Evolutionary conservation across 1,284 basidiomycete genomes (phyloP).

Genomic region (Ceratobasidium sp.): DNA sequence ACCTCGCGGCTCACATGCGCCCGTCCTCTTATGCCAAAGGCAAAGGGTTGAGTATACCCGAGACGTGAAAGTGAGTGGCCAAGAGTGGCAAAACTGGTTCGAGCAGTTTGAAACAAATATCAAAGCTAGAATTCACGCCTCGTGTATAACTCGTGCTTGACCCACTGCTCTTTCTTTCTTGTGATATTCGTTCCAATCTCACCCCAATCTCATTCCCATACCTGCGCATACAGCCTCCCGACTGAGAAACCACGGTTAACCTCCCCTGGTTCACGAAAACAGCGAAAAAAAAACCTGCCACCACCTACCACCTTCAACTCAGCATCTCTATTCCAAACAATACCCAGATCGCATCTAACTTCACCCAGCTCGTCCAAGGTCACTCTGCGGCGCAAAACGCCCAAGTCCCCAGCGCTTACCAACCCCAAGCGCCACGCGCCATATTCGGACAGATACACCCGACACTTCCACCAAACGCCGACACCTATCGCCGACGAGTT

Average conservation of each 20-base stretch:
- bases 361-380: neutral
- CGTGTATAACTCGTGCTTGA: neutral
- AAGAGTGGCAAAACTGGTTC: neutral
- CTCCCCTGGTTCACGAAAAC: neutral
- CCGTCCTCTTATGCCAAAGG: neutral
- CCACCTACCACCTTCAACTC: neutral
- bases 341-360: neutral
- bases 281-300: neutral
- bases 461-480: conserved; percentile 19
- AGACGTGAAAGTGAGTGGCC: neutral
- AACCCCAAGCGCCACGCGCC: conserved; percentile 7
- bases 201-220: neutral
- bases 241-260: neutral
- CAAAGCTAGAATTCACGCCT: neutral
- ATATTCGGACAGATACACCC: conserved; percentile 16
- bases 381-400: neutral
- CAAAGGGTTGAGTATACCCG: neutral
- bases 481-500: neutral
- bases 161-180: neutral
- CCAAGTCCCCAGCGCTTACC: conserved; percentile 11
- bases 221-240: neutral
- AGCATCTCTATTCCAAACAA: neutral
- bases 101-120: neutral
- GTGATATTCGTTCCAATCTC: neutral
- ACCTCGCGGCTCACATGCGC: conserved; percentile 10